Base-by-base conservation (phyloP, 2,329 filamentous ascomycete genomes). In the Beauveria varroae region DNA sequence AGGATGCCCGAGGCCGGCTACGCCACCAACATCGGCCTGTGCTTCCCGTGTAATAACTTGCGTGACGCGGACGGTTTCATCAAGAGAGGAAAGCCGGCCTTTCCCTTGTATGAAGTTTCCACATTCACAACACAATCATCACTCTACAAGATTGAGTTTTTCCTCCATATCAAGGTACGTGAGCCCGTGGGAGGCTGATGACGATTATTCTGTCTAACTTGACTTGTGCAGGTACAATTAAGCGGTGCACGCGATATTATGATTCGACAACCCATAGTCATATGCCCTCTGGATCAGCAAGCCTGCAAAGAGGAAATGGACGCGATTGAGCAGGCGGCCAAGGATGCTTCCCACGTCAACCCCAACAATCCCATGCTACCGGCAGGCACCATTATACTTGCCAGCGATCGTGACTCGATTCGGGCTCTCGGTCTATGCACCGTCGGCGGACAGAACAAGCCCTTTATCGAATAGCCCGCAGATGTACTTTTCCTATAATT, bases 261-360 rank as follows among this genome's bases (percentile, higher is more conserved):
- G 34, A 81, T 98, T 49, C 86, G 93, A 58, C 91, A 98, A 74
- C 92, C 91, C 5, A 97, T 99, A 62, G 91, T 98, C 40, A 95
- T 98, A 57, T 98, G 93, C 69, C 93, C 95, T 0, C 86, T 97
- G 64, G 95, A 99, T 70, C 91, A 97, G 70, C 91, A 96, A 66
- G 90, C 89, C 18, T 99, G 95, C 77, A 97, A 96, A 74, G 93
- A 97, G 72, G 95, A 98, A 76, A 97, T 99, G 91, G 93, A 96
- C 69, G 93, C 93, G 43, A 98, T 99, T 65, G 93, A 97, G 71
- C 91, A 96, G 75, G 90, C 95, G 0, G 95, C 95, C 49, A 93
- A 93, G 74, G 93, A 98, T 68, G 93, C 95, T 2, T 89, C 90
- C 18, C 86, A 90, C 64, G 88, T 98, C 63, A 91, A 93, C 67